A percentile compares a stretch with the other conserved stretches of the same genome.
Conservation (phyloP, 192 early-diverging fungal species). For the Backusella tarrabulga region DNA sequence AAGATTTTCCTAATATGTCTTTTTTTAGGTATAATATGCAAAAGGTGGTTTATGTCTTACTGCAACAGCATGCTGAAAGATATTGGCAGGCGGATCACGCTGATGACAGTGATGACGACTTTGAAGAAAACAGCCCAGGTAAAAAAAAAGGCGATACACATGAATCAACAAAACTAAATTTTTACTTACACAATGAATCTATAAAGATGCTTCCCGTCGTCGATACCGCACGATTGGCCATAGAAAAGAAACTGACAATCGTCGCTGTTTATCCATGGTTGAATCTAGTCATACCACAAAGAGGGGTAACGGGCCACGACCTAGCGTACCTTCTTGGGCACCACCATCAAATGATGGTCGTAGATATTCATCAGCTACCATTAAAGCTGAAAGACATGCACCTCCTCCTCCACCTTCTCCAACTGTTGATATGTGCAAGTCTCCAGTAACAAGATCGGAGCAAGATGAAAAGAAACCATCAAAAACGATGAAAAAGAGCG, state of each 20-base stretch:
- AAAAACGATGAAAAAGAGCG: conserved; percentile 22
- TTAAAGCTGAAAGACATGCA: conserved; percentile 2
- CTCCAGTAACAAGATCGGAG: neutral
- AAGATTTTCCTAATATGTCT: neutral
- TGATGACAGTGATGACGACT: conserved; percentile 24
- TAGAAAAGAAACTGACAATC: conserved; percentile 11
- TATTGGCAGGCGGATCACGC: conserved; percentile 39
- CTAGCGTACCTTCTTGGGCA: conserved; percentile 13
- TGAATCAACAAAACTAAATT: neutral
- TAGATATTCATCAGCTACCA: conserved; percentile 12
- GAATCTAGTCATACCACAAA: conserved; percentile 10
- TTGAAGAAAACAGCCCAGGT: conserved; percentile 14
- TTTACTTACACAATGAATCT: neutral
- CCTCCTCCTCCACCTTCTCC: neutral
- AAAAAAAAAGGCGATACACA: neutral
- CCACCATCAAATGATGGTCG: neutral
- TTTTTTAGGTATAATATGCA: conserved; percentile 37
- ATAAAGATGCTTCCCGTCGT: conserved; percentile 17
- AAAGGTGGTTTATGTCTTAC: conserved; percentile 38
- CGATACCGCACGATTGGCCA: conserved; percentile 23
- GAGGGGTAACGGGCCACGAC: neutral
- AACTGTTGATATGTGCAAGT: conserved; percentile 2
- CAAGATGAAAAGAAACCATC: conserved; percentile 7
- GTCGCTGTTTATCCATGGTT: conserved; percentile 28
- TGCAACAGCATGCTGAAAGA: conserved; percentile 34